phyloP scores from a whole-genome alignment of 352 stramenopile species.

The Globisporangium iwayamae region DNA sequence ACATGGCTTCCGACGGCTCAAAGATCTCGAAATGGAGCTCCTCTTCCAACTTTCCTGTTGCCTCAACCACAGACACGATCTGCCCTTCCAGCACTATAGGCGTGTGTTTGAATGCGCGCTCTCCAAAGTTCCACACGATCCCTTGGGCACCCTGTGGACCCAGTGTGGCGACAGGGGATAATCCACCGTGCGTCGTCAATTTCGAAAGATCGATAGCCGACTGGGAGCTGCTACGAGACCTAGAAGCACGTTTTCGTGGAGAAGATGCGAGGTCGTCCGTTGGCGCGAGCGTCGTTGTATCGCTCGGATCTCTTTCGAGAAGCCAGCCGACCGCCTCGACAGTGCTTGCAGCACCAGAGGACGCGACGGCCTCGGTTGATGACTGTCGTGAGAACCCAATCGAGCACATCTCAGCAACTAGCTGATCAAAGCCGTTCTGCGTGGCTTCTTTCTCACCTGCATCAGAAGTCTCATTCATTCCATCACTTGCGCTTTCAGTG shows the following conservation, averaged over 20 bases:
- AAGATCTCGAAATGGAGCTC: slow-evolving; percentile 58
- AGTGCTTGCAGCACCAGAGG: slow-evolving; percentile 22
- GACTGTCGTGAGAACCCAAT: slow-evolving; percentile 43
- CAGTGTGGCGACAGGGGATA: slow-evolving; percentile 40
- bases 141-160: slow-evolving; percentile 52
- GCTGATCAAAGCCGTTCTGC: slow-evolving; percentile 33
- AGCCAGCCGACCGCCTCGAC: slow-evolving; percentile 40
- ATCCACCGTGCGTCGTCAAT: not conserved
- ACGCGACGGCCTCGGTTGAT: slow-evolving; percentile 35
- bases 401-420: slow-evolving; percentile 49
- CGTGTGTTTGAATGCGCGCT: slow-evolving; percentile 49
- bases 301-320: slow-evolving; percentile 19
- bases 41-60: slow-evolving; percentile 19
- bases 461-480: not conserved
- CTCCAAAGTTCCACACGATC: slow-evolving; percentile 71
- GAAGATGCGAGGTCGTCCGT: not conserved
- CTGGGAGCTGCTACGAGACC: slow-evolving; percentile 14
- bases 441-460: not conserved
- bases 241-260: slow-evolving; percentile 4
- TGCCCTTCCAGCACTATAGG: slow-evolving; percentile 14
- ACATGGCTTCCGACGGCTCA: slow-evolving; percentile 41
- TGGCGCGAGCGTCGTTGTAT: not conserved
- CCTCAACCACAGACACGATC: slow-evolving; percentile 37
- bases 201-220: not conserved
- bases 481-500: not conserved